These are phyloP conservation scores for Candida parachauliodes DNA, from an alignment of 805 yeast species.

Conservation along the genomic window DNA sequence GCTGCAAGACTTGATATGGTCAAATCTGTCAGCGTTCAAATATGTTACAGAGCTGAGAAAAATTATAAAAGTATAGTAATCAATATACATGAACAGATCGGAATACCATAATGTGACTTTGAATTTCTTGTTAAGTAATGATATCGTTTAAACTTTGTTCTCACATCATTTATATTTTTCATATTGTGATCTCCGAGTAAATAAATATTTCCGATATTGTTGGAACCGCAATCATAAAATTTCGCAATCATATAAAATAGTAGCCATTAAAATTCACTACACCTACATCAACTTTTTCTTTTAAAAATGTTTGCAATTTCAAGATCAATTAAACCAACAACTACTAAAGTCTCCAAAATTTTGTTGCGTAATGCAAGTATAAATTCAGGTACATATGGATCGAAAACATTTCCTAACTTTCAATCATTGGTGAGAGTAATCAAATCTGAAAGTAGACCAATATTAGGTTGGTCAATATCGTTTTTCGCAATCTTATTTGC, in stretches of 20 bases:
- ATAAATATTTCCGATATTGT: too few relatives aligned
- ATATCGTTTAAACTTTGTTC: too few relatives aligned
- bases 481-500: not conserved
- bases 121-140: too few relatives aligned
- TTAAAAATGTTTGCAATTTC: slow-evolving; percentile 1
- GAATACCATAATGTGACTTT: too few relatives aligned
- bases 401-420: slow-evolving; percentile 2
- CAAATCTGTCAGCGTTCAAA: too few relatives aligned
- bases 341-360: not conserved
- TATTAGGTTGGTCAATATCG: slow-evolving; percentile 7
- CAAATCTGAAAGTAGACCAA: not conserved
- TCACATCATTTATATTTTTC: too few relatives aligned
- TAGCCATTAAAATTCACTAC: too few relatives aligned
- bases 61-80: too few relatives aligned
- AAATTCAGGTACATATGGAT: slow-evolving; percentile 5
- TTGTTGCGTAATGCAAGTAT: slow-evolving; percentile 1
- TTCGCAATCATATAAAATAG: slow-evolving; percentile 4
- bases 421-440: not conserved
- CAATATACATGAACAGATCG: too few relatives aligned
- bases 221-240: slow-evolving; percentile 1
- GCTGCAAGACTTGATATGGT: too few relatives aligned
- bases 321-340: not conserved
- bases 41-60: too few relatives aligned
- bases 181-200: not conserved
- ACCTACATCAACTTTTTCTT: not conserved